Percentiles rank a stretch among this genome's conserved stretches.
These are phyloP conservation scores for Amyloporia xantha DNA, from an alignment of 768 basidiomycete genomes.

Conservation along the genomic window DNA sequence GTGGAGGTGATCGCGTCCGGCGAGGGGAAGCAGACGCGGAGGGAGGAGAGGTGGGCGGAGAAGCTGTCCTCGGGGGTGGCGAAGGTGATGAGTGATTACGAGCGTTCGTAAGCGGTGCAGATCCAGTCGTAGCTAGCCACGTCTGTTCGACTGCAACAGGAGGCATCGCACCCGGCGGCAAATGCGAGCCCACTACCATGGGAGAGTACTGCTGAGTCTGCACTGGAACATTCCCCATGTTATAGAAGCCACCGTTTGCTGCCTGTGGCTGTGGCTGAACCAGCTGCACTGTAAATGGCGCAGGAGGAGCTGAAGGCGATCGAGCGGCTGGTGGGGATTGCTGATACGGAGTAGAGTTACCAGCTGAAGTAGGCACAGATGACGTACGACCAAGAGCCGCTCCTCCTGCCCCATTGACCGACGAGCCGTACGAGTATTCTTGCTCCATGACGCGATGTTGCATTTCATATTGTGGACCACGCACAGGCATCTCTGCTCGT, in stretches of 20 bases:
- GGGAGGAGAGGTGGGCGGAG: constrained; percentile 22
- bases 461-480: constrained; percentile 89
- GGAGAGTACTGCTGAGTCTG: constrained; percentile 21
- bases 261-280: constrained; percentile 29
- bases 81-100: constrained; percentile 27
- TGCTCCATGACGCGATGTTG: constrained; percentile 92
- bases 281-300: constrained; percentile 18
- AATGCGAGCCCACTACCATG: constrained; percentile 27
- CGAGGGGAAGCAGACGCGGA: constrained; percentile 27
- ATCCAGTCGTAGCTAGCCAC: constrained; percentile 27
- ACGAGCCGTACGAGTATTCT: constrained; percentile 47
- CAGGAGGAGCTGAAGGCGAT: constrained; percentile 5
- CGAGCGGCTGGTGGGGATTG: constrained; percentile 4
- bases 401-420: constrained; percentile 3
- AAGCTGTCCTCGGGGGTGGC: constrained; percentile 26
- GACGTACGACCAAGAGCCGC: constrained; percentile 12
- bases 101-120: constrained; percentile 16
- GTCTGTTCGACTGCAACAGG: constrained; percentile 34
- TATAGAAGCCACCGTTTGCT: constrained; percentile 21
- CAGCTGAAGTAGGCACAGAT: constrained; percentile 19
- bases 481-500: constrained; percentile 80
- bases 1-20: constrained; percentile 53
- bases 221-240: constrained; percentile 30
- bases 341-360: background rate
- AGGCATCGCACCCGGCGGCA: constrained; percentile 60